Evolutionary conservation across 2,329 filamentous ascomycete genomes (phyloP).

Genomic region (Colletotrichum sp.): DNA sequence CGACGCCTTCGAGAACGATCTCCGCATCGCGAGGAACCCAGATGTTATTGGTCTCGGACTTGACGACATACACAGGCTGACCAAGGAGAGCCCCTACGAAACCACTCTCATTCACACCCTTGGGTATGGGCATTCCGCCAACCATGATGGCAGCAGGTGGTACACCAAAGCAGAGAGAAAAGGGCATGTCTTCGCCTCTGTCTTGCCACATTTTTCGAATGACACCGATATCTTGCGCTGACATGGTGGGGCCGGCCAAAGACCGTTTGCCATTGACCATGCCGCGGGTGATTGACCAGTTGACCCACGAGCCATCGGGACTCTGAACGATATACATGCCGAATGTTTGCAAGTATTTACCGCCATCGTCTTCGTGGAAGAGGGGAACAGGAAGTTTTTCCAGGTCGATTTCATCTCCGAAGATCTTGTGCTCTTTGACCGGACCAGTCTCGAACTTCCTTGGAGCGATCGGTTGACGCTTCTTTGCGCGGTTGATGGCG

Average conservation of each 20-base stretch:
- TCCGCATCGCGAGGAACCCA: conserved; percentile 53
- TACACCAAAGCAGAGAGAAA: conserved; percentile 51
- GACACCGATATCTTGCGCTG: conserved; percentile 48
- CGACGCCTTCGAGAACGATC: conserved; percentile 54
- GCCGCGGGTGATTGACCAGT: conserved; percentile 48
- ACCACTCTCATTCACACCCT: conserved; percentile 49
- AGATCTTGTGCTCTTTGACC: conserved; percentile 45
- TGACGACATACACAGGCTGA: conserved; percentile 48
- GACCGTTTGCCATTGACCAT: conserved; percentile 50
- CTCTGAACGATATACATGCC: conserved; percentile 52
- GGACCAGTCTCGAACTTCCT: conserved; percentile 32
- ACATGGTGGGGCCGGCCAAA: conserved; percentile 44
- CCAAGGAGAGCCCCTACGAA: conserved; percentile 54
- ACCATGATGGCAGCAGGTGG: conserved; percentile 55
- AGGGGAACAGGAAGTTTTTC: conserved; percentile 42
- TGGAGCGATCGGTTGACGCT: neutral
- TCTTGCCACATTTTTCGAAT: conserved; percentile 52
- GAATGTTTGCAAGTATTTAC: conserved; percentile 54
- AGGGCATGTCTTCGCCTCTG: conserved; percentile 46
- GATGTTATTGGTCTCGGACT: conserved; percentile 54
- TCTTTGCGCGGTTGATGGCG: neutral
- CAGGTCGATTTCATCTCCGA: conserved; percentile 45
- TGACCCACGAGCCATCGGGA: conserved; percentile 50
- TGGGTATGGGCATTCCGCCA: conserved; percentile 50
- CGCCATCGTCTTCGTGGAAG: conserved; percentile 51